A percentile compares a stretch with the other conserved stretches of the same genome.
phyloP scores from a whole-genome alignment of 2,329 filamentous ascomycete species.

The Aspergillus novofumigatus region DNA sequence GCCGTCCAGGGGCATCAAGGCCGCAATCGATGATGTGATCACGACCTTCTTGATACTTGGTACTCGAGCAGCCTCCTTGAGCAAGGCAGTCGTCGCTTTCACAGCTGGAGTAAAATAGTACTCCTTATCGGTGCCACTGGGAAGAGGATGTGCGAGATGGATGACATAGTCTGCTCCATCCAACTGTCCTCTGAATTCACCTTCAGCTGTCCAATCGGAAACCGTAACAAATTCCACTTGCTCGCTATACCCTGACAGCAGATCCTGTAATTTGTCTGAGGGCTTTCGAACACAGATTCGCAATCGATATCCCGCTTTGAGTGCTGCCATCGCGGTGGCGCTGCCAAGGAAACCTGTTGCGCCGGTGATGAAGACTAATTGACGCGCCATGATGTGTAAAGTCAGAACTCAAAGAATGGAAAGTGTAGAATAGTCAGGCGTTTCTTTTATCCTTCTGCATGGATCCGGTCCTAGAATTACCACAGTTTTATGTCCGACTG shows the following conservation, averaged over 20 bases:
- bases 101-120: conserved; percentile 19
- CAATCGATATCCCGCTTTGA: conserved; percentile 19
- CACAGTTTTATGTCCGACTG: too few species aligned
- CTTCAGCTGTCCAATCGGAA: conserved; percentile 16
- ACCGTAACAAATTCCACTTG: conserved; percentile 17
- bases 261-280: conserved; percentile 8
- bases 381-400: not conserved
- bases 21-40: conserved; percentile 18
- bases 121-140: conserved; percentile 13
- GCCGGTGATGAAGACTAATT: conserved; percentile 24
- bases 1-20: conserved; percentile 15
- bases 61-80: conserved; percentile 15
- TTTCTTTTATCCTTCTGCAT: too few species aligned
- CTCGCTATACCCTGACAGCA: conserved; percentile 11
- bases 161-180: conserved; percentile 21
- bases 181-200: conserved; percentile 12
- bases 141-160: conserved; percentile 23
- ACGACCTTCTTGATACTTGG: conserved; percentile 22
- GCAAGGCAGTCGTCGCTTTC: conserved; percentile 16
- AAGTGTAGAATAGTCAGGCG: not conserved
- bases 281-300: conserved; percentile 17
- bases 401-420: not conserved
- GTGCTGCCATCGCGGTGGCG: conserved; percentile 14
- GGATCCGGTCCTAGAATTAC: too few species aligned
- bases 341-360: conserved; percentile 24